phyloP scores from a whole-genome alignment of 768 basidiomycete genomes.

The Lanmaoa pseudosensibilis region DNA sequence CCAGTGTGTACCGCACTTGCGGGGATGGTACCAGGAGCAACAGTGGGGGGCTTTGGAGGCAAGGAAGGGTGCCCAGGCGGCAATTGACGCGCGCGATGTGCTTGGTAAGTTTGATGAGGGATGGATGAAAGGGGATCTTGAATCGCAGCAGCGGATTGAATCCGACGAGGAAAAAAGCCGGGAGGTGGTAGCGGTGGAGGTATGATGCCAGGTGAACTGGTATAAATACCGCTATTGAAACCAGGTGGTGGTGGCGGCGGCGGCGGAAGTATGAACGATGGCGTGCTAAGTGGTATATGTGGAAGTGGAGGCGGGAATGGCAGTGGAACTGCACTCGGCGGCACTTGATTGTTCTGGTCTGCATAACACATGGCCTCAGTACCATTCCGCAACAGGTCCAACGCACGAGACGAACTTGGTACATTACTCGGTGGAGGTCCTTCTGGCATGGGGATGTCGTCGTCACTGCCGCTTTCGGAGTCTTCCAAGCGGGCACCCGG shows the following conservation, averaged over 20 bases:
- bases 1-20: constrained; percentile 43
- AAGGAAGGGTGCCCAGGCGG: constrained; percentile 42
- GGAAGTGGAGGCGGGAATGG: constrained; percentile 28
- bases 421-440: constrained; percentile 59
- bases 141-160: constrained; percentile 50
- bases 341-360: constrained; percentile 11
- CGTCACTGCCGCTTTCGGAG: constrained; percentile 57
- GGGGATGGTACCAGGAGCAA: constrained; percentile 38
- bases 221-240: constrained; percentile 2
- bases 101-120: constrained; percentile 79
- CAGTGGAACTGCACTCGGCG: neutral
- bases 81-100: constrained; percentile 52
- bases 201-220: constrained; percentile 20
- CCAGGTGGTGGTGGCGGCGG: constrained; percentile 14
- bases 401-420: constrained; percentile 17
- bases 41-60: constrained; percentile 39
- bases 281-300: constrained; percentile 16
- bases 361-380: constrained; percentile 1
- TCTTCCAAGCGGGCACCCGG: constrained; percentile 44
- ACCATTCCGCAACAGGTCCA: neutral
- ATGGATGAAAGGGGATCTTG: constrained; percentile 78
- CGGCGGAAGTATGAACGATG: constrained; percentile 22
- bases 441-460: constrained; percentile 88
- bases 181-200: constrained; percentile 51
- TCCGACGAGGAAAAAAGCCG: constrained; percentile 62